Percentiles rank a stretch among this genome's conserved stretches.
phyloP scores from a whole-genome alignment of 352 stramenopile genomes.

The Phytopythium oedochilum region DNA sequence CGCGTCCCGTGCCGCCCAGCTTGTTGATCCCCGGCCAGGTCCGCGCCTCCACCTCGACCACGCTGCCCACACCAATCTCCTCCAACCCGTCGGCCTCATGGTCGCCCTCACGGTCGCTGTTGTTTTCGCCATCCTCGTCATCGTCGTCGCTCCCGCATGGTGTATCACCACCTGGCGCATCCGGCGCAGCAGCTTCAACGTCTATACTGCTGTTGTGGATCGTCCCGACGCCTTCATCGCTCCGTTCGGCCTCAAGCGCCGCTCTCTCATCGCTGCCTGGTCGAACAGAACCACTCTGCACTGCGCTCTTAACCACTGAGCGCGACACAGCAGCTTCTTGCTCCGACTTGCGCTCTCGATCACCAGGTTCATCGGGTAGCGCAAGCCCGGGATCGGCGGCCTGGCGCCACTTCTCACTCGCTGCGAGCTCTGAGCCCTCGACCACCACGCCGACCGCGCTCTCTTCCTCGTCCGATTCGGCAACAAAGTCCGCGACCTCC shows the following conservation, averaged over 20 bases:
- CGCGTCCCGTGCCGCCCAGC: conserved; percentile 55
- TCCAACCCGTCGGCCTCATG: background rate
- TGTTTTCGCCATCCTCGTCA: too few relatives aligned
- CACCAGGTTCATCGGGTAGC: too few relatives aligned
- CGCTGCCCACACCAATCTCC: conserved; percentile 20
- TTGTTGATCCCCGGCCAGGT: conserved; percentile 90
- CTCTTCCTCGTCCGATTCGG: conserved; percentile 46
- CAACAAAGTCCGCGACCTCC: conserved; percentile 48
- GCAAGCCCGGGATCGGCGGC: too few relatives aligned
- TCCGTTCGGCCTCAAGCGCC: background rate
- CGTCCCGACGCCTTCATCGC: background rate
- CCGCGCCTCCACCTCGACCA: conserved; percentile 60
- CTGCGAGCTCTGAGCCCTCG: background rate
- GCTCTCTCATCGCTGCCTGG: too few relatives aligned
- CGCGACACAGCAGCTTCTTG: background rate
- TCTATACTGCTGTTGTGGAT: background rate
- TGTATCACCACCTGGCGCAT: conserved; percentile 1
- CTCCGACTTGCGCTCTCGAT: background rate
- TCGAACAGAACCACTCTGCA: too few relatives aligned
- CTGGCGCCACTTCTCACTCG: too few relatives aligned
- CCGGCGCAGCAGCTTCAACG: conserved; percentile 2
- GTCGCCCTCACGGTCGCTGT: conserved; percentile 3
- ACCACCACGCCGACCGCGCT: background rate
- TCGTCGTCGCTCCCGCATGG: background rate
- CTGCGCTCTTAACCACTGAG: background rate